Base-by-base conservation (phyloP, 2,329 filamentous ascomycete species). In the Gaeumannomyces sp. region DNA sequence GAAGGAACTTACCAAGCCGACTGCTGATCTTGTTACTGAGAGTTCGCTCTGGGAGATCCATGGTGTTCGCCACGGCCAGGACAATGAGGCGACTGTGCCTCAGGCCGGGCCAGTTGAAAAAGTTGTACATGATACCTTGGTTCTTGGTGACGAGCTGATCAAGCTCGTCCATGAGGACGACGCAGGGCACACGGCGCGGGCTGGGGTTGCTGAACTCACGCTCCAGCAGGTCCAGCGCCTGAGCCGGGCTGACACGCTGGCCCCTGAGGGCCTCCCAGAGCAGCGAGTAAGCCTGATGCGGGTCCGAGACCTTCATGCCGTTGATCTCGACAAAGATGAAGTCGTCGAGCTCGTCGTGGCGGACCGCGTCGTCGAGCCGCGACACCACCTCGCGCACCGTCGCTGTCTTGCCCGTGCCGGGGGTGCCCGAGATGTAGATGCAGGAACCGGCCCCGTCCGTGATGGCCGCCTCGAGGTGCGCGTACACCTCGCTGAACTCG, bases 71-170 rank as follows among this genome's bases (percentile, higher is more conserved):
- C 25, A 99, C 95, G 14, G 96, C 96, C 8, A 99, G 86, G 8
- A 99, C 96, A 75, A 99, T 97, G 59, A 99, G 83, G 61, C 93
- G 87, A 64, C 92, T 97, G 76, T 99, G 93, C 62, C 91, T 86
- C 64, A 98, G 81, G 14, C 92, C 91, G 4, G 95, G 95, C 95
- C 95, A 99, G 73, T 99, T 99, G 84, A 99, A 99, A 77, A 99
- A 99, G 76, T 99, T 99, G 80, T 99, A 99, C 95, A 99, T 99
- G 77, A 99, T 95, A n/a, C 92, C 94, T 76, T 99, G 96, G 72
- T 97, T 98, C 73, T 94, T 95, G 16, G 95, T 99, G 6, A 99
- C 96, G 10, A 99, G 85, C 77, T 99, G 95, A 74, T 99, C 95
- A 61, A 99, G 83, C 77, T 99, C 95, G 72, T 99, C 95, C 95